phyloP scores from a whole-genome alignment of 805 yeast species.

The Kregervanrija delftensis region DNA sequence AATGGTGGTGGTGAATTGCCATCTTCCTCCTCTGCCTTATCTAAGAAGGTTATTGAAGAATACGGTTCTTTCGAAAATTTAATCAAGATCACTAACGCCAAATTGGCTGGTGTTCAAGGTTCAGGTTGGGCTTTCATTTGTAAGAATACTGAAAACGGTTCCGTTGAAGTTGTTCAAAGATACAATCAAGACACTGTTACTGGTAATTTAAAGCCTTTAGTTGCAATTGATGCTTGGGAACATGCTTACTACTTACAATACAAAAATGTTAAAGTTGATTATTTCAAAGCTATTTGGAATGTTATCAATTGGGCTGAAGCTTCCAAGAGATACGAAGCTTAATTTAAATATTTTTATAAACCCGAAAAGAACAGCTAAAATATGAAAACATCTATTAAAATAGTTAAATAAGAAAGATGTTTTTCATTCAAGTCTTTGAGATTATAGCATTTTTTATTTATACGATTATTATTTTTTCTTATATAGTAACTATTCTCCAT shows the following conservation, averaged over 20 bases:
- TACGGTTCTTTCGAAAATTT: conserved; percentile 71
- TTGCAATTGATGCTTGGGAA: conserved; percentile 96
- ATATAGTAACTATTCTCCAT: no score
- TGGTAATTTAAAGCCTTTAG: conserved; percentile 62
- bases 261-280: conserved; percentile 85
- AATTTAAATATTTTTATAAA: not conserved
- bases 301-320: conserved; percentile 94
- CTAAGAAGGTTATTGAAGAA: conserved; percentile 50
- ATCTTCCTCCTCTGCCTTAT: conserved; percentile 46
- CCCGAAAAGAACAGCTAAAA: no score
- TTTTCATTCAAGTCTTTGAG: no score
- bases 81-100: conserved; percentile 54
- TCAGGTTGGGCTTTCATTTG: conserved; percentile 94
- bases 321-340: conserved; percentile 54
- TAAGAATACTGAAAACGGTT: conserved; percentile 69
- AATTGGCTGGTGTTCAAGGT: conserved; percentile 86
- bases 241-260: conserved; percentile 93
- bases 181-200: conserved; percentile 83
- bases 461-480: conserved; percentile 1
- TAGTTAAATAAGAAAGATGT: no score
- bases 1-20: conserved; percentile 74
- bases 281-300: conserved; percentile 91
- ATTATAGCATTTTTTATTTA: not conserved
- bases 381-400: no score
- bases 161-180: conserved; percentile 73